phyloP scores from a whole-genome alignment of 768 basidiomycete genomes.

The Lentinula guzmanii region DNA sequence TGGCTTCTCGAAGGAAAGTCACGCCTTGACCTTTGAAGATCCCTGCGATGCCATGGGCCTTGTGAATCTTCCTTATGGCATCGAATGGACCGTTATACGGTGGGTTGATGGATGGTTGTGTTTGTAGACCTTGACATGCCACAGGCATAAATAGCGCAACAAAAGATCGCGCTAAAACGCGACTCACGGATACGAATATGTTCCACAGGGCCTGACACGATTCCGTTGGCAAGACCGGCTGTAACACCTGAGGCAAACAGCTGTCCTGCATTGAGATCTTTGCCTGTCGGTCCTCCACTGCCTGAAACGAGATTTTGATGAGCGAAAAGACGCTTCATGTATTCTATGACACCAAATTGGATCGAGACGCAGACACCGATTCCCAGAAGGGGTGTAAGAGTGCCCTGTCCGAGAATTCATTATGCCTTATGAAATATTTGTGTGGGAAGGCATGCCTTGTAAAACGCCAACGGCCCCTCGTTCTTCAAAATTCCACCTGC shows the following conservation, averaged over 20 bases:
- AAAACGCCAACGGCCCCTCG: conserved; percentile 91
- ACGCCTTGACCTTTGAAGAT: conserved; percentile 92
- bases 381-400: conserved; percentile 82
- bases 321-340: conserved; percentile 75
- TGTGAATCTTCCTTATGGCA: conserved; percentile 80
- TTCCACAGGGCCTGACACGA: conserved; percentile 95
- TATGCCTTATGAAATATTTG: background rate
- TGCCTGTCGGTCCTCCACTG: conserved; percentile 60
- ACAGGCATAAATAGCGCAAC: conserved; percentile 6
- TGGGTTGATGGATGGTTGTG: conserved; percentile 74
- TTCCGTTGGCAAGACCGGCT: conserved; percentile 86
- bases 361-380: conserved; percentile 96
- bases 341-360: conserved; percentile 89
- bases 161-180: background rate
- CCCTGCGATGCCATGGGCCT: conserved; percentile 69
- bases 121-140: conserved; percentile 71
- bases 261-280: conserved; percentile 53
- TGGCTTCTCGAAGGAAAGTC: conserved; percentile 78
- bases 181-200: conserved; percentile 91
- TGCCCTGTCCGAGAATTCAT: conserved; percentile 50
- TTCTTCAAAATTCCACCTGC: conserved; percentile 86
- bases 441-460: conserved; percentile 56
- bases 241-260: conserved; percentile 72
- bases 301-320: conserved; percentile 53
- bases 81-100: conserved; percentile 81